Percentiles rank a stretch among this genome's conserved stretches.
phyloP scores from a whole-genome alignment of 2,329 filamentous ascomycete species.

The Trichoderma guizhouense region DNA sequence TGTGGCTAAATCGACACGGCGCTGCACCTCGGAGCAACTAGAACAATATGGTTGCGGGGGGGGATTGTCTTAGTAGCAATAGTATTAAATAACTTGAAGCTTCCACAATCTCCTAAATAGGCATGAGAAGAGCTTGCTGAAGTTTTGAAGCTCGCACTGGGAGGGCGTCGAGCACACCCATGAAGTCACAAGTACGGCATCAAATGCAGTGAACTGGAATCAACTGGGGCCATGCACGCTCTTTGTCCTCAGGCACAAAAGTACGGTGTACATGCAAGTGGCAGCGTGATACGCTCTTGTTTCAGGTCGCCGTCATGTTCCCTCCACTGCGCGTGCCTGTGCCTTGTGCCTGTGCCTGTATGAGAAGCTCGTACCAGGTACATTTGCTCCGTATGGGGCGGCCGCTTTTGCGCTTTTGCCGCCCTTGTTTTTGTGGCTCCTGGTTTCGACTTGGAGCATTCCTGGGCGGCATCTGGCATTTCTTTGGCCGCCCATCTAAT shows the following conservation, averaged over 20 bases:
- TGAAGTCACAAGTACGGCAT: neutral
- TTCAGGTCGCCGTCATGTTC: neutral
- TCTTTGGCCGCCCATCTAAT: neutral
- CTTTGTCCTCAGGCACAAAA: neutral
- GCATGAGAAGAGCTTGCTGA: neutral
- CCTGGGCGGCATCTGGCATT: neutral
- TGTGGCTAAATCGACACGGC: neutral
- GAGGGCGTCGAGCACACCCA: neutral
- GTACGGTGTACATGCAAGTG: neutral
- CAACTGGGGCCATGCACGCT: neutral
- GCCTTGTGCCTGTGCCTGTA: neutral
- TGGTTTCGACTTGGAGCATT: neutral
- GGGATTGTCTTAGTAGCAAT: no score
- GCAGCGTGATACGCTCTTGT: slow-evolving; percentile 3
- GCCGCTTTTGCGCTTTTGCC: neutral
- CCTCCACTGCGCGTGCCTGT: neutral
- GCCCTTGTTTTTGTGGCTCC: neutral
- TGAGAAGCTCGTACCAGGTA: neutral
- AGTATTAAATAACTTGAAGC: no score
- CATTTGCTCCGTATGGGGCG: neutral
- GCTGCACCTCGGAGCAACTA: neutral
- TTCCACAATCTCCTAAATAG: no score
- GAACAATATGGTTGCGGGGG: neutral
- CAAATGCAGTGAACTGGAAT: neutral
- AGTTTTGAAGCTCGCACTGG: neutral